Base-by-base conservation (phyloP, 1,284 basidiomycete genomes). In the Rhizoctonia solani region DNA sequence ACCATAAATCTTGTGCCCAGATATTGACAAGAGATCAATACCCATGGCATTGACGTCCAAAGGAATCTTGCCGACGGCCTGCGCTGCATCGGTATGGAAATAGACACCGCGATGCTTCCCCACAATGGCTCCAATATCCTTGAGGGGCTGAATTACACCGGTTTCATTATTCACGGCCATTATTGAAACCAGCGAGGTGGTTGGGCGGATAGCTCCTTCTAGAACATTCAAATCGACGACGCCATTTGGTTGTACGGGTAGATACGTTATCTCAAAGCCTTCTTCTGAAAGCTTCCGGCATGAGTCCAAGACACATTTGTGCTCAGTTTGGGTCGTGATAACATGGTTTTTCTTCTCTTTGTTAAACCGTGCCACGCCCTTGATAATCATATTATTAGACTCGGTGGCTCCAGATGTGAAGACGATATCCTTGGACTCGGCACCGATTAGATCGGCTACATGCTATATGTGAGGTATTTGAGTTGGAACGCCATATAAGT, bases 91-190 rank as follows among this genome's bases (percentile, higher is more conserved):
- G 23, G 97, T 96, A 80, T 99, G 97, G 83, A 99, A 90, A 78
- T 95, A 90, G 14, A 97, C 85, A 11, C 93, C 91, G 73, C 94
- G 87, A 76, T 93, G 85, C 77, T 91, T 87, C 75, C 88, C 86
- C 56, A 93, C 77, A 30, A 97, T 83, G 3, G 86, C 84, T 25
- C 95, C 96, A 71, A 99, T 99, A 77, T 98, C 95, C 76, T 92
- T 91, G 70, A 99, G 85, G 1, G 97, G 97, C 76, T 99, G 97
- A 70, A 99, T 97, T 70, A 98, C 95, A 54, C 97, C 97, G 5
- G 95, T 99, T 81, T 99, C 97, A 79, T 99, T 99, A 82, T 99
- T 99, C 70, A 99, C 96, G 2, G 92, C 87, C 97, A 99, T 99
- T 77, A 99, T 90, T 9, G 95, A 97, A 44, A 98, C 88, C 8